Evolutionary conservation across 495 filamentous ascomycete species (phyloP), one percentile per base, ranked within the genome.

Genomic region (Bathelium albidoporum): DNA sequence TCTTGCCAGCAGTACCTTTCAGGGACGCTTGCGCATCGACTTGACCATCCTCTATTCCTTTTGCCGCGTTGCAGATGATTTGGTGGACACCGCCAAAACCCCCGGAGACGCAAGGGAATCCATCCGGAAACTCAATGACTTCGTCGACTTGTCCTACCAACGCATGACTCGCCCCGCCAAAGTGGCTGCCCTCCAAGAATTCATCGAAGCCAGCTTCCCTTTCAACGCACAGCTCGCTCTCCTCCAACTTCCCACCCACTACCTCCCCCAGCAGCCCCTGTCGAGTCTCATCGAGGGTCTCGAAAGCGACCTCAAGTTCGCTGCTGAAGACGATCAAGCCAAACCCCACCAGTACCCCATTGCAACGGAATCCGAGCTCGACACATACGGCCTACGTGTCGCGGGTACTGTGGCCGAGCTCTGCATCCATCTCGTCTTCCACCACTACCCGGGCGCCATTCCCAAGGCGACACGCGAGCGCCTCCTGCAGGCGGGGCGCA

Each of bases 11-110:
- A 76, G 82, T 0, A 75, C 81, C 0, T 89, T 89, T 67, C 76
- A 81, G 45, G 85, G 84, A 0, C 75, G 80, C 7, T 75, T 89
- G 24, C 82, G 87, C 4, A 81, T 87, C 34, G 86, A 89, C 65
- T 72, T 89, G 7, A 76, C 86, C 34, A 72, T 87, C 22, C 70
- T 89, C 73, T 89, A 89, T 71, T 85, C 86, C 0, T 89, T 88
- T 67, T 89, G 85, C 65, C 81, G 87, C 18, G 80, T 89, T 0
- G 84, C 85, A 16, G 87, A 89, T 70, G 85, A 89, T 61, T 72
- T 89, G 2, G 77, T 89, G 16, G 87, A 89, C 64, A 77, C 85
- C 61, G 79, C 83, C 14, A 64, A 60, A 5, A 73, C 76, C 5
- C 60, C 70, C 1, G 67, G 65, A 1, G 81, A 83, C 65, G 81